phyloP scores from a whole-genome alignment of 2,329 filamentous ascomycete species.

The Fonsecaea nubica region DNA sequence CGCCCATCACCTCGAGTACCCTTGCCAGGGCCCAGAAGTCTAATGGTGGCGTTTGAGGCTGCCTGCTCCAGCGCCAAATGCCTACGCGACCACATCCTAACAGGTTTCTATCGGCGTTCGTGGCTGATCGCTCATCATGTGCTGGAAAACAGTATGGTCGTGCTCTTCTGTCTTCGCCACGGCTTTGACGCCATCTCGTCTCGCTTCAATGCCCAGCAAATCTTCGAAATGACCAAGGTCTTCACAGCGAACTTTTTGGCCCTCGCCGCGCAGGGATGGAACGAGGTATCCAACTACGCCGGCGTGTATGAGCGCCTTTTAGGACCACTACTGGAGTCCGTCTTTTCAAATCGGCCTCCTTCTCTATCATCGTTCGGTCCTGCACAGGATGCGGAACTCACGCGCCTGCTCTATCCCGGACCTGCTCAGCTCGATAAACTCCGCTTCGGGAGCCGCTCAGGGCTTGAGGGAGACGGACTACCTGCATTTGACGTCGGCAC shows the following conservation, averaged over 20 bases:
- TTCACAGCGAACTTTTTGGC: constrained; percentile 45
- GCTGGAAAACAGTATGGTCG: constrained; percentile 42
- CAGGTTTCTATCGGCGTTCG: constrained; percentile 41
- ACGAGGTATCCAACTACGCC: constrained; percentile 44
- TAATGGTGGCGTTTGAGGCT: constrained; percentile 42
- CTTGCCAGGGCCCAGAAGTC: constrained; percentile 37
- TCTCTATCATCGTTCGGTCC: constrained; percentile 40
- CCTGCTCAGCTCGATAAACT: constrained; percentile 41
- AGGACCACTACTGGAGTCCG: constrained; percentile 44
- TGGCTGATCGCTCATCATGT: constrained; percentile 42
- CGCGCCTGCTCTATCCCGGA: constrained; percentile 40
- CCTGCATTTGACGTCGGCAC: constrained; percentile 42
- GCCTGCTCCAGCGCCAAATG: constrained; percentile 39
- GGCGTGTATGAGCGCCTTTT: constrained; percentile 43
- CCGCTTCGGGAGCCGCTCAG: constrained; percentile 37
- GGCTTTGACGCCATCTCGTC: constrained; percentile 43
- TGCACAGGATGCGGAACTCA: constrained; percentile 41
- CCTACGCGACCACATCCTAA: constrained; percentile 40
- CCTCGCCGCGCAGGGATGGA: constrained; percentile 44
- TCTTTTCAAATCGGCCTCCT: constrained; percentile 41
- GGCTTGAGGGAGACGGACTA: constrained; percentile 49
- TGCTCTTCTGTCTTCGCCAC: constrained; percentile 45
- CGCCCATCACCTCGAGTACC: constrained; percentile 41
- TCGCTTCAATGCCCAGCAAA: constrained; percentile 42
- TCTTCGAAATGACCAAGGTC: constrained; percentile 46